Evolutionary conservation across 202 grass and related monocot species (phyloP).

Genomic region (Schoenoplectus tabernaemontani): DNA sequence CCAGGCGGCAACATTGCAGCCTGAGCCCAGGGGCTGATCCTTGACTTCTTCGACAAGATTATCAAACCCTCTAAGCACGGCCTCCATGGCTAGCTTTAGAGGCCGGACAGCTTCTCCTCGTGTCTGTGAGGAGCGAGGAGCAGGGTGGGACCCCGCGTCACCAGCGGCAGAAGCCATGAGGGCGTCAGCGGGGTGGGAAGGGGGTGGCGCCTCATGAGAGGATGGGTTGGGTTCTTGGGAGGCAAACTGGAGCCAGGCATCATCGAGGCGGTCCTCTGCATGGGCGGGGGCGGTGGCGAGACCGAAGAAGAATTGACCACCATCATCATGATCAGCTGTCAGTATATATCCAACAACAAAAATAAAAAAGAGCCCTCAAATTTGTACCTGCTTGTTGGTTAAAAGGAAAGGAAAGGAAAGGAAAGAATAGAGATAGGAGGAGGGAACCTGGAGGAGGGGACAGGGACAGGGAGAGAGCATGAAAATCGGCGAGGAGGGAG

Average conservation of each 20-base stretch:
- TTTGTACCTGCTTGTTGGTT: no score
- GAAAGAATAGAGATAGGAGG: no score
- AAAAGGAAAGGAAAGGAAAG: no score
- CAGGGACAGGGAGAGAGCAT: slow-evolving; percentile 15
- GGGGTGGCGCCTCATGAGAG: not conserved
- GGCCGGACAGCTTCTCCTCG: slow-evolving; percentile 1
- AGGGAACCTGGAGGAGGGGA: no score
- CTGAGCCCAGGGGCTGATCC: slow-evolving; percentile 26
- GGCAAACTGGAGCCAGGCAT: slow-evolving; percentile 84
- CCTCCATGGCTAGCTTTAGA: slow-evolving; percentile 73
- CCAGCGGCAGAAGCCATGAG: slow-evolving; percentile 49
- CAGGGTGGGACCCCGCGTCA: slow-evolving; percentile 58
- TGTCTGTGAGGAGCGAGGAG: not conserved
- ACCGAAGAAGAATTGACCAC: slow-evolving; percentile 61
- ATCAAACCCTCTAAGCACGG: slow-evolving; percentile 71
- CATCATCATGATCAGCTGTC: no score
- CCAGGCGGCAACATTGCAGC: slow-evolving; percentile 79
- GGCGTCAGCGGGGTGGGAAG: slow-evolving; percentile 25
- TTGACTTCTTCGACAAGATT: slow-evolving; percentile 39
- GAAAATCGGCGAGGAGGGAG: slow-evolving; percentile 69
- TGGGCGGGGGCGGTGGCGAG: slow-evolving; percentile 78
- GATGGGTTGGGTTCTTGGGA: slow-evolving; percentile 37
- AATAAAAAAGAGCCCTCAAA: no score
- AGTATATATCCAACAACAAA: no score
- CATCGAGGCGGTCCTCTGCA: slow-evolving; percentile 74